Evolutionary conservation across 2,329 filamentous ascomycete genomes (phyloP), one percentile per base, ranked within the genome.

Genomic region (Aspergillus quadrilineatus): DNA sequence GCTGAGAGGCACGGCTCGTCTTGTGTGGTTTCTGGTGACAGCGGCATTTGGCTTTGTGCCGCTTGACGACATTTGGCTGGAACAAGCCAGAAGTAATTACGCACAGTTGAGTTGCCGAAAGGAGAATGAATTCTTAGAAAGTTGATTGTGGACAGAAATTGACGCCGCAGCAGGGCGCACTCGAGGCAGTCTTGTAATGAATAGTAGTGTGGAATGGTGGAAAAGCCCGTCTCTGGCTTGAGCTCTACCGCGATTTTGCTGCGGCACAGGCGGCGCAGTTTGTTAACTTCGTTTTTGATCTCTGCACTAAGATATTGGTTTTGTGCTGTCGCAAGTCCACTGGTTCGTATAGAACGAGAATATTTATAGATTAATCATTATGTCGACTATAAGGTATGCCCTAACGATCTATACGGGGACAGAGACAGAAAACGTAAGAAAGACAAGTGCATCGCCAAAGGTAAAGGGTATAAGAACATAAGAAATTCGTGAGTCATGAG

Each of bases 151-250:
- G 22, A 22, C 2, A 53, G 9, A 22, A 39, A 39, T 26, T 36
- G 39, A 41, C 10, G 39, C 50, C 50, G 50, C 50, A 53, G 50
- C 43, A 53, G 50, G 43, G 50, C 50, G 28, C 15, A 46, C 36
- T 39, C n/a, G 42, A 46, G 50, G 26, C 37, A 17, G 42, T 29
- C 9, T 41, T 28, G 4, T 14, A 9, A 14, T 37, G 2, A 14
- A 37, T 14, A 14, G 9, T 14, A 14, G 10, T 37, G 34, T 9
- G 12, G 14, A 14, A 14, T 12, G 34, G 34, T 17, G 26, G 36
- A 37, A n/a, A 30, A 6, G 30, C 10, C 17, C 22, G 22, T 22
- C 22, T 22, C 3, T 22, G 3, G 22, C 22, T 22, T 22, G 22
- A 22, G 22, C 8, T 39, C 17, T 41, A 51, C 32, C 32, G 39